phyloP scores from a whole-genome alignment of 2,329 filamentous ascomycete genomes.

The Pseudogymnoascus sp. region DNA sequence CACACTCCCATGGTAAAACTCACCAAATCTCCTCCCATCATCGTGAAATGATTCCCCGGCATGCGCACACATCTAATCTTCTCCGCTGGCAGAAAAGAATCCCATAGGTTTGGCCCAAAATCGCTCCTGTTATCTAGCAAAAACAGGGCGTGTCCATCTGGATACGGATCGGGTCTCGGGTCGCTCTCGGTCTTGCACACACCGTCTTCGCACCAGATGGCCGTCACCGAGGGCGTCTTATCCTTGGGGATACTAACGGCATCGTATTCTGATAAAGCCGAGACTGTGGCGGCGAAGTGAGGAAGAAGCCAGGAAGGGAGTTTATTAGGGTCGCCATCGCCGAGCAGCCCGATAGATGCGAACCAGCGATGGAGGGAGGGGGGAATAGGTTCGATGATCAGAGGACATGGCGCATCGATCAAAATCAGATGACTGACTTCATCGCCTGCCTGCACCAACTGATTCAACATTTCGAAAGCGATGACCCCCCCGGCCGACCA shows the following conservation, averaged over 20 bases:
- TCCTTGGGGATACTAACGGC: conserved; percentile 52
- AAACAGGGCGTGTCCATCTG: conserved; percentile 55
- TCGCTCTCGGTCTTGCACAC: conserved; percentile 60
- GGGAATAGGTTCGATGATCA: conserved; percentile 61
- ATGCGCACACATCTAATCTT: conserved; percentile 59
- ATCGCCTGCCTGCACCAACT: conserved; percentile 49
- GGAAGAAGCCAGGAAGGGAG: conserved; percentile 65
- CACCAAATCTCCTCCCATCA: conserved; percentile 58
- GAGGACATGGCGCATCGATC: conserved; percentile 58
- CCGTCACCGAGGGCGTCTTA: conserved; percentile 51
- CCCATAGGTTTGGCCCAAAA: conserved; percentile 63
- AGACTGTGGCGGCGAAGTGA: conserved; percentile 62
- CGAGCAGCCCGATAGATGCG: conserved; percentile 61
- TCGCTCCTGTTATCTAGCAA: conserved; percentile 64
- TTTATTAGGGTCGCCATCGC: conserved; percentile 49
- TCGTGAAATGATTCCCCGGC: conserved; percentile 66
- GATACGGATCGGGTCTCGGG: conserved; percentile 53
- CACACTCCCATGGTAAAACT: conserved; percentile 20
- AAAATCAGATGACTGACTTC: conserved; percentile 52
- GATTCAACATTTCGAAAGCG: conserved; percentile 57
- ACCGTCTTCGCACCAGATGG: conserved; percentile 66
- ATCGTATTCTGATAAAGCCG: conserved; percentile 60
- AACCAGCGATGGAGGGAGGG: conserved; percentile 59
- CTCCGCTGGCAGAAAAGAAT: conserved; percentile 50
- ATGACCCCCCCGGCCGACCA: conserved; percentile 73